Evolutionary conservation across 2,329 filamentous ascomycete species (phyloP).

Genomic region (Fusarium temperatum): DNA sequence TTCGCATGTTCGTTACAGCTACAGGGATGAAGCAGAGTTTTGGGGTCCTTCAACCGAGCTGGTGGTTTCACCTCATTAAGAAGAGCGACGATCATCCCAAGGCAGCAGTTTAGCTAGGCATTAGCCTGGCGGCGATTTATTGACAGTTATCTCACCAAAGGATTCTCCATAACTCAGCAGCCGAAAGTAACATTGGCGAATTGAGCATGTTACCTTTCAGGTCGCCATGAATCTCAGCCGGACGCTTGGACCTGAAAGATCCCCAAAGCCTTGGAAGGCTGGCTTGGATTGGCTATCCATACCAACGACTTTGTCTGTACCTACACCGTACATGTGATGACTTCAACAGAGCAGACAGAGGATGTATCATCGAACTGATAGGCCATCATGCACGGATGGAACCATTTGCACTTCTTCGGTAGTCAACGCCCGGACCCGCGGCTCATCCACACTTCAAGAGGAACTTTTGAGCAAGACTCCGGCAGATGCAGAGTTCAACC

Average conservation of each 20-base stretch:
- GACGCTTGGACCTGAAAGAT: constrained; percentile 21
- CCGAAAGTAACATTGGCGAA: constrained; percentile 24
- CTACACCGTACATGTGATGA: constrained; percentile 25
- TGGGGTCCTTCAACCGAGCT: constrained; percentile 25
- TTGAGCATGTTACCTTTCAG: constrained; percentile 23
- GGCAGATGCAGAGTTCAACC: constrained; percentile 32
- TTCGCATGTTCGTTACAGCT: constrained; percentile 10
- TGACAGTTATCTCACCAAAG: constrained; percentile 16
- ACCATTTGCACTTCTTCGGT: constrained; percentile 13
- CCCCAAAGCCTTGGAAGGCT: constrained; percentile 8
- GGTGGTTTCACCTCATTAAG: constrained; percentile 30
- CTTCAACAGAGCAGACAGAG: not conserved
- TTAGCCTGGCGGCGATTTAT: constrained; percentile 3
- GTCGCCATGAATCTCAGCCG: constrained; percentile 20
- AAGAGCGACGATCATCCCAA: constrained; percentile 24
- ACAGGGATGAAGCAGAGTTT: constrained; percentile 15
- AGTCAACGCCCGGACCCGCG: constrained; percentile 33
- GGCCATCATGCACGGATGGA: constrained; percentile 5
- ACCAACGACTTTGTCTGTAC: not conserved
- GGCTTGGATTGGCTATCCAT: not conserved
- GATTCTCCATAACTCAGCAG: constrained; percentile 24
- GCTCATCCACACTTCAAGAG: constrained; percentile 14
- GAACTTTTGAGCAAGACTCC: constrained; percentile 31
- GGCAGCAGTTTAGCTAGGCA: constrained; percentile 14
- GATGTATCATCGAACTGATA: not conserved